Evolutionary conservation across 2,329 filamentous ascomycete species (phyloP).

Genomic region (Penicillium sp.): DNA sequence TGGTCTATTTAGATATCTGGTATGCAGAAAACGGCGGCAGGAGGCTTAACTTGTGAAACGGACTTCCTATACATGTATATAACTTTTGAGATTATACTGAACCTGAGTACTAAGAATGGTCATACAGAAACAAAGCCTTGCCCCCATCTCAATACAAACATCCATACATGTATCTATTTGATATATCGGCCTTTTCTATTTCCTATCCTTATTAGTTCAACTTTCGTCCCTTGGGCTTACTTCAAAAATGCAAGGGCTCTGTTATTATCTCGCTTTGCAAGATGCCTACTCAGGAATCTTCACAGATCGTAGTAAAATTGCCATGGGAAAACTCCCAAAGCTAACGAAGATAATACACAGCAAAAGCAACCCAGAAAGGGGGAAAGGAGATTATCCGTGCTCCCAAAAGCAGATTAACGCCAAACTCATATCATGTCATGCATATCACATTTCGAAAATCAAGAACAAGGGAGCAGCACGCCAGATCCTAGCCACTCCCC

Average conservation of each 20-base stretch:
- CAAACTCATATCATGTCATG: slow-evolving; percentile 20
- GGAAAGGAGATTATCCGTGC: neutral
- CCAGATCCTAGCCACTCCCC: neutral
- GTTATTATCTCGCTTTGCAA: neutral
- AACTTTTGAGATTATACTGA: too few species aligned
- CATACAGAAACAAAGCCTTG: too few species aligned
- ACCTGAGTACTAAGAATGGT: too few species aligned
- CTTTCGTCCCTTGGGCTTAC: neutral
- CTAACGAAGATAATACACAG: neutral
- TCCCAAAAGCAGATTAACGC: slow-evolving; percentile 17
- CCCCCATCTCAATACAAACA: too few species aligned
- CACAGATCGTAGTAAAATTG: neutral
- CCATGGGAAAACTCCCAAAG: neutral
- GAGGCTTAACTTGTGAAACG: too few species aligned
- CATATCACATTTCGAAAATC: slow-evolving; percentile 11
- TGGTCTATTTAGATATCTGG: too few species aligned
- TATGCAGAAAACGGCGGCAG: too few species aligned
- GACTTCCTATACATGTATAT: too few species aligned
- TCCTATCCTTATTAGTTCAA: too few species aligned
- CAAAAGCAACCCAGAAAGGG: neutral
- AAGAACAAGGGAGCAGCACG: neutral
- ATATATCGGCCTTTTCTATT: too few species aligned
- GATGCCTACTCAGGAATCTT: neutral
- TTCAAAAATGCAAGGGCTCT: neutral
- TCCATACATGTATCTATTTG: too few species aligned